These are phyloP conservation scores for Lenzites betulinus DNA, from an alignment of 768 basidiomycete species.

Conservation along the genomic window DNA sequence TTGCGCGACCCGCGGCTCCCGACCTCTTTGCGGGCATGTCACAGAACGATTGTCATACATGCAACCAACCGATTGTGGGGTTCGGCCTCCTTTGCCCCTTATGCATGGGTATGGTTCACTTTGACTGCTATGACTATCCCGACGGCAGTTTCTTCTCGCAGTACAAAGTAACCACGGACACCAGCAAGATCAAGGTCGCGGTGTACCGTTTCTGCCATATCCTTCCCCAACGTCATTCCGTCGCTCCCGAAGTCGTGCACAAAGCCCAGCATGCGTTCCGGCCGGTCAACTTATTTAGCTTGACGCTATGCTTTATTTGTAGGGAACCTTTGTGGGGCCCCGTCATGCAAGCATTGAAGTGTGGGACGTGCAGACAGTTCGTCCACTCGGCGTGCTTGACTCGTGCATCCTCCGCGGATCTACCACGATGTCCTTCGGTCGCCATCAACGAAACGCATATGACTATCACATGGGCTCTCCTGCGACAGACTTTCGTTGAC, in stretches of 20 bases:
- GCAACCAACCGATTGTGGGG: conserved; percentile 54
- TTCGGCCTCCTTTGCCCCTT: conserved; percentile 73
- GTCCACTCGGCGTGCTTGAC: conserved; percentile 55
- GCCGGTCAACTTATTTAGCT: conserved; percentile 66
- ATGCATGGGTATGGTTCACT: conserved; percentile 71
- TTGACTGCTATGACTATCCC: conserved; percentile 76
- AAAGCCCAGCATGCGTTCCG: conserved; percentile 53
- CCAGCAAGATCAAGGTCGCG: conserved; percentile 55
- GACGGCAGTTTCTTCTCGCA: conserved; percentile 60
- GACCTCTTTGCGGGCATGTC: conserved; percentile 34
- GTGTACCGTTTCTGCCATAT: conserved; percentile 62
- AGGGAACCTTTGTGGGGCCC: conserved; percentile 74
- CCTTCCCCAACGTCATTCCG: conserved; percentile 36
- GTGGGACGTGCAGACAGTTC: conserved; percentile 60
- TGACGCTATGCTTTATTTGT: conserved; percentile 72
- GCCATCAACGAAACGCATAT: conserved; percentile 47
- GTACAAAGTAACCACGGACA: conserved; percentile 49
- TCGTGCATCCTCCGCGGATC: conserved; percentile 24
- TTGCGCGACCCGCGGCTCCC: conserved; percentile 33
- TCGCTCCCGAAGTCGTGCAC: conserved; percentile 21
- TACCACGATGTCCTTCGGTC: conserved; percentile 43
- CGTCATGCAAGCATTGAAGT: conserved; percentile 62
- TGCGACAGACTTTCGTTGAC: conserved; percentile 59
- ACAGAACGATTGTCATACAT: conserved; percentile 56
- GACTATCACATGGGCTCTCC: conserved; percentile 49